Conservation (phyloP, 2,329 filamentous ascomycete genomes). For the Tolypocladium tropicale region DNA sequence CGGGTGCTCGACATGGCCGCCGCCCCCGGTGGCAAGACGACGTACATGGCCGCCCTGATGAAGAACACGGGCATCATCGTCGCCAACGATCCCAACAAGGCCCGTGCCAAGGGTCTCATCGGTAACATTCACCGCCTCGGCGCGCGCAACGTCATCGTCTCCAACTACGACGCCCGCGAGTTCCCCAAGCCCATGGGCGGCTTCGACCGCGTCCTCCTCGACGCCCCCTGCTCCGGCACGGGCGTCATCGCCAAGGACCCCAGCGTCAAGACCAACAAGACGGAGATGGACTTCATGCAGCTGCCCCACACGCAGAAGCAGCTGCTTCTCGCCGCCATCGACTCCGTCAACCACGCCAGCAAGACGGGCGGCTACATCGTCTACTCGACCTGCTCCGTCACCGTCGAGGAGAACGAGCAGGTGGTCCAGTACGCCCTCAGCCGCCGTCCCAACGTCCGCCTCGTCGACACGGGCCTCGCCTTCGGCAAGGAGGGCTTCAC, state of each 20-base stretch:
- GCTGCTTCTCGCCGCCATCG: conserved; percentile 82
- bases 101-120: conserved; percentile 90
- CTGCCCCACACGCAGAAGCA: conserved; percentile 94
- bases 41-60: conserved; percentile 57
- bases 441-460: conserved; percentile 84
- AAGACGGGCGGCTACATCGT: conserved; percentile 93
- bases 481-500: conserved; percentile 93
- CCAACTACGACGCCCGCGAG: conserved; percentile 87
- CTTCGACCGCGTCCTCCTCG: conserved; percentile 88
- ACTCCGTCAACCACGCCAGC: conserved; percentile 82
- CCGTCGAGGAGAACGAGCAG: conserved; percentile 79
- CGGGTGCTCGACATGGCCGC: conserved; percentile 61
- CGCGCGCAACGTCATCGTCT: conserved; percentile 88
- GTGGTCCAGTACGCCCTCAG: conserved; percentile 90
- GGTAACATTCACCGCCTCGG: conserved; percentile 95
- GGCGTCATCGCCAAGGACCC: conserved; percentile 97
- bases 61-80: conserved; percentile 87
- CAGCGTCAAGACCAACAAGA: conserved; percentile 97
- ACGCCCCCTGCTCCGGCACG: conserved; percentile 92
- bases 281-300: conserved; percentile 84
- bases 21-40: conserved; percentile 17
- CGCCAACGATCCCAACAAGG: conserved; percentile 92
- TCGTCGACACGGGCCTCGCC: conserved; percentile 81
- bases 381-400: conserved; percentile 94
- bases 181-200: conserved; percentile 93